phyloP scores from a whole-genome alignment of 108 stramenopile genomes.

The Discostella pseudostelligera region DNA sequence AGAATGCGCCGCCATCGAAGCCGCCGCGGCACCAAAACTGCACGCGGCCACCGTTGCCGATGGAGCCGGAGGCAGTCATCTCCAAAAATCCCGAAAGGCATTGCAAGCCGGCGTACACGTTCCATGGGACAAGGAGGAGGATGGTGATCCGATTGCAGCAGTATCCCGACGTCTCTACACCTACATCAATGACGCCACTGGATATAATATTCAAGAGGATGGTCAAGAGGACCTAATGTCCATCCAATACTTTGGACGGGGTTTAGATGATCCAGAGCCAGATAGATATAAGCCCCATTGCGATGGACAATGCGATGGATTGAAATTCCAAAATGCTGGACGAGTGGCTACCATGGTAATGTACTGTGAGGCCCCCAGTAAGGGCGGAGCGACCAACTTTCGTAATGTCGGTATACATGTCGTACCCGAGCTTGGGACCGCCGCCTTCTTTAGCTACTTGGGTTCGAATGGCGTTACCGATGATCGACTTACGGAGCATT shows the following conservation, averaged over 20 bases:
- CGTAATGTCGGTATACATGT: slow-evolving; percentile 72
- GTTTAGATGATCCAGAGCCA: slow-evolving; percentile 54
- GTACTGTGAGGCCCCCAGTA: slow-evolving; percentile 81
- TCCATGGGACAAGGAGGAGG: slow-evolving; percentile 67
- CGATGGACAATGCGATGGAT: slow-evolving; percentile 85
- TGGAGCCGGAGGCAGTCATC: slow-evolving; percentile 66
- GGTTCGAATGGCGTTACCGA: slow-evolving; percentile 70
- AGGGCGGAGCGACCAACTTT: slow-evolving; percentile 90
- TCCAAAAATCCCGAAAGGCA: slow-evolving; percentile 72
- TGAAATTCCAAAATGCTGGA: slow-evolving; percentile 63
- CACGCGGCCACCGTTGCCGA: slow-evolving; percentile 83
- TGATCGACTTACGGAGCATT: slow-evolving; percentile 75
- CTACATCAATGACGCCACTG: slow-evolving; percentile 73
- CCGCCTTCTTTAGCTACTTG: slow-evolving; percentile 84
- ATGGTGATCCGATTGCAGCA: slow-evolving; percentile 67
- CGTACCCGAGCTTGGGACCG: slow-evolving; percentile 66
- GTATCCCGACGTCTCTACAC: slow-evolving; percentile 62
- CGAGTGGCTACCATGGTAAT: slow-evolving; percentile 92
- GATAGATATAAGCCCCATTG: slow-evolving; percentile 92
- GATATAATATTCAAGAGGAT: slow-evolving; percentile 55
- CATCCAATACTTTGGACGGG: slow-evolving; percentile 82
- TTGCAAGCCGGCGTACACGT: slow-evolving; percentile 81
- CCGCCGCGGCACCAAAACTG: slow-evolving; percentile 53
- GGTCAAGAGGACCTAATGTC: slow-evolving; percentile 88
- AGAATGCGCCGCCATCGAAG: slow-evolving; percentile 78